Evolutionary conservation across 345 rosid species (phyloP), one percentile per base, ranked within the genome.

Genomic region (Lepidium aucheri): DNA sequence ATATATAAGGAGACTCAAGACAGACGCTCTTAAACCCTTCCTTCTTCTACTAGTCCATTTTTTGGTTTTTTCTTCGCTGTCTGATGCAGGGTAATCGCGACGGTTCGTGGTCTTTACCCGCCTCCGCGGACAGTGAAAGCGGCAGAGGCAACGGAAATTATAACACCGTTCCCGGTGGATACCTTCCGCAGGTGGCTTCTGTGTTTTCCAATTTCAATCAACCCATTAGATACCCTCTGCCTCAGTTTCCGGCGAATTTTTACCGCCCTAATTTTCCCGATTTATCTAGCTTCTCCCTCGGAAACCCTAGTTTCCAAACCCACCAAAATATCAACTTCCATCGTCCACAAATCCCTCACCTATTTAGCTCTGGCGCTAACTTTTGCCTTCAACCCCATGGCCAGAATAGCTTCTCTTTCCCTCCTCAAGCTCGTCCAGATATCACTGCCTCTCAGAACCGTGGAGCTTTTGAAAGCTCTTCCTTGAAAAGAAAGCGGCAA

Each of bases 11-110:
- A 18, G 5, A 35, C 34, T 3, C 8, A 7, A 26, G 1, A 32
- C 51, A 24, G 7, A 26, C 3, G 3, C 68, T 49, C 35, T 52
- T 67, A 60, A 74, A 74, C 73, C 73, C 59, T 67, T 16, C n/a
- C 15, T 13, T 11, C 45, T 50, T 9, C 28, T 2, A 12, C 7
- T n/a, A n/a, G n/a, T n/a, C 5, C 9, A 11, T 3, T 14, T 2
- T 32, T 45, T 61, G 9, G 3, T 13, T 49, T 11, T 22, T 15
- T 26, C 35, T 38, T 28, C 59, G 73, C 64, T 69, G 53, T 36
- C 68, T 39, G 54, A 69, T 74, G 78, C 74, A 74, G 49, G 69
- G 77, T 54, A 74, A 74, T 20, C 78, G 65, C 55, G 73, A 74
- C 41, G 69, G 54, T 24, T 55, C 69, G 46, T 74, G 78, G 78